Evolutionary conservation across 2,329 filamentous ascomycete species (phyloP), one percentile per base, ranked within the genome.

Genomic region (Zarea fungicola): DNA sequence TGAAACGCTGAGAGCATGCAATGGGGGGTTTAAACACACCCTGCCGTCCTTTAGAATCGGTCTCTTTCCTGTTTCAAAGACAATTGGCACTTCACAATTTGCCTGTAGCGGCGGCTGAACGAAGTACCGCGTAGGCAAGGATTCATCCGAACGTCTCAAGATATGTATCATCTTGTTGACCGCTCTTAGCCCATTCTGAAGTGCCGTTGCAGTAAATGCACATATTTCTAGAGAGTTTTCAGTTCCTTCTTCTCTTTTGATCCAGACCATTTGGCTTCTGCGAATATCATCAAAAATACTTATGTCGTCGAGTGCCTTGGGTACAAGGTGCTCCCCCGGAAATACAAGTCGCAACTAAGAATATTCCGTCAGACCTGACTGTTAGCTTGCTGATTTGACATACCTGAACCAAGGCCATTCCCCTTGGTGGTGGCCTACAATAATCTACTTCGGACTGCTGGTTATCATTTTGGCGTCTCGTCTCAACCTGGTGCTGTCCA

Each of bases 131-230:
- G 54, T 50, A 3, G 55, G 51, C 6, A 56, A 42, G 18, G 57
- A 53, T 13, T 63, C 56, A 5, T 57, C 59, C 2, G 55, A 58
- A 4, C 63, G 47, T 5, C 64, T 58, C 54, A 66, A 56, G n/a
- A 68, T 59, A 13, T 65, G 59, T 11, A 69, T 57, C 6, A 40
- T 49, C 59, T 57, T 60, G 48, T 66, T 66, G 7, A 67, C 48
- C 1, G 57, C 62, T 5, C 50, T 22, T 0, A 67, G 32, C 8
- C 60, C 65, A 22, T 61, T 36, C 19, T 58, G 59, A 6, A 69
- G 52, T 4, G 53, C 48, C 5, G 40, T n/a, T 18, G 60, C 55
- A 3, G 53, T 53, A 5, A 57, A 52, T 19, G 61, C 55, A 34
- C 44, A 50, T 21, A 69, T 52, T 6, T 60, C 55, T 10, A 68